Conservation (phyloP, 495 filamentous ascomycete genomes). For the Glarea lozoyensis region DNA sequence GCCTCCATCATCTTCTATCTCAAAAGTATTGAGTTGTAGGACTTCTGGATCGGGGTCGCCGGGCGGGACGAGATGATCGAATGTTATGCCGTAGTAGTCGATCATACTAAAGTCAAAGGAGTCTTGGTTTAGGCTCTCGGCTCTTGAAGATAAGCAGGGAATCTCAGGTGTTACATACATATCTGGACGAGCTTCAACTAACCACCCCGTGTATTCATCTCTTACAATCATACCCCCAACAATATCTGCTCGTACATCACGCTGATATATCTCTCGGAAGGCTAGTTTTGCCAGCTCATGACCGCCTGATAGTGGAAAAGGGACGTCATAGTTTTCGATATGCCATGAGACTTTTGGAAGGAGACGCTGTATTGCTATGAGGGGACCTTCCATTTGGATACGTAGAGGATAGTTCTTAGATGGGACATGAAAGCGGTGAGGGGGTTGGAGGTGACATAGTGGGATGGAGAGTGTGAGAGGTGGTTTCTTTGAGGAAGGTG, state of each 20-base stretch:
- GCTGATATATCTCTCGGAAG: conserved; percentile 22
- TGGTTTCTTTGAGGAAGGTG: conserved; percentile 18
- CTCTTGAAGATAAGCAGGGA: conserved; percentile 2
- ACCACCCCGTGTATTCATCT: conserved; percentile 26
- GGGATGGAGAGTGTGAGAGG: too few relatives aligned
- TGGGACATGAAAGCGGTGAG: conserved; percentile 14
- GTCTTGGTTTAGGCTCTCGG: conserved; percentile 4
- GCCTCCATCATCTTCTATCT: conserved; percentile 18
- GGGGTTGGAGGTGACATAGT: conserved; percentile 1
- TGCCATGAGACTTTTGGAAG: conserved; percentile 21
- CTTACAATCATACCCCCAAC: conserved; percentile 23
- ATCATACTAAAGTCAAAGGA: conserved; percentile 21
- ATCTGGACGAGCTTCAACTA: conserved; percentile 11
- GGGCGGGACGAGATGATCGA: conserved; percentile 28
- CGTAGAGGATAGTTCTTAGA: conserved; percentile 15
- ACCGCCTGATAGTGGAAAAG: conserved; percentile 23
- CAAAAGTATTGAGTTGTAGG: conserved; percentile 23
- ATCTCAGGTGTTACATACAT: conserved; percentile 8
- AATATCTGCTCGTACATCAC: conserved; percentile 16
- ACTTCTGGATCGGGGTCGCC: conserved; percentile 27
- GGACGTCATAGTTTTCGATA: conserved; percentile 9
- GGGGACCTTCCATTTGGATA: conserved; percentile 26
- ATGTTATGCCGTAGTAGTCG: conserved; percentile 33
- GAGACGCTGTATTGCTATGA: conserved; percentile 23
- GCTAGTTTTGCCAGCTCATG: conserved; percentile 23